A percentile compares a stretch with the other conserved stretches of the same genome.
These are phyloP conservation scores for Blastobotrys illinoisensis DNA, from an alignment of 1,139 yeast species.

Conservation along the genomic window DNA sequence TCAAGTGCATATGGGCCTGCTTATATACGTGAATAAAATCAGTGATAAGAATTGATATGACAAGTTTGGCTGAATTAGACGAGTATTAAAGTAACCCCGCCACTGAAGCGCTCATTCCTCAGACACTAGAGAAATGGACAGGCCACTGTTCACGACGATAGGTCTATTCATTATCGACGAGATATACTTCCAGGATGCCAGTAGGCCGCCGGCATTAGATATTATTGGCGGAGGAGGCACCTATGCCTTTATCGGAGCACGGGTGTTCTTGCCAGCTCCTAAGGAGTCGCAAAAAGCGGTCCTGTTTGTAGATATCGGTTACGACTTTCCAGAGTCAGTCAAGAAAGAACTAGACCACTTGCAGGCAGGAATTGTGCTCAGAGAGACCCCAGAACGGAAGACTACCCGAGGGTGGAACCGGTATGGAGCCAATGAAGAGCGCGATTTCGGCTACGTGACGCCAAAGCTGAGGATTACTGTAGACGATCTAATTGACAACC, in stretches of 20 bases:
- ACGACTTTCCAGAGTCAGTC: conserved; percentile 59
- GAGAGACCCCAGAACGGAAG: conserved; percentile 46
- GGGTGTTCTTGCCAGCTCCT: conserved; percentile 45
- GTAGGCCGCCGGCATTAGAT: conserved; percentile 42
- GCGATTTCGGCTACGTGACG: conserved; percentile 48
- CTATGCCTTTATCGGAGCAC: conserved; percentile 72
- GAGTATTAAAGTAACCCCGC: too few species aligned
- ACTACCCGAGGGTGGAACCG: conserved; percentile 82
- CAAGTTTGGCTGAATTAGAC: too few species aligned
- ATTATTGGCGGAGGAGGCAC: conserved; percentile 90
- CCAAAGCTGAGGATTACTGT: conserved; percentile 62
- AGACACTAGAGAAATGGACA: not conserved
- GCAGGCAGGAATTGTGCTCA: conserved; percentile 54
- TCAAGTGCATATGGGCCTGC: too few species aligned
- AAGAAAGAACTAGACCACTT: conserved; percentile 48
- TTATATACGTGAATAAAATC: too few species aligned
- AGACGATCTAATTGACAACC: conserved; percentile 46
- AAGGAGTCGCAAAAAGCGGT: conserved; percentile 40
- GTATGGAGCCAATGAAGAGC: conserved; percentile 58
- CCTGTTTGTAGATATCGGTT: conserved; percentile 75
- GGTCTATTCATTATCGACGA: conserved; percentile 96
- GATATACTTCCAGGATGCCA: conserved; percentile 50
- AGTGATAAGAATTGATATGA: too few species aligned
- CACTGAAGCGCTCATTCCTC: too few species aligned
- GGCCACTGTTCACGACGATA: conserved; percentile 45